These are phyloP conservation scores for Aspergillus sp. DNA, from an alignment of 2,329 filamentous ascomycete species.

Conservation along the genomic window DNA sequence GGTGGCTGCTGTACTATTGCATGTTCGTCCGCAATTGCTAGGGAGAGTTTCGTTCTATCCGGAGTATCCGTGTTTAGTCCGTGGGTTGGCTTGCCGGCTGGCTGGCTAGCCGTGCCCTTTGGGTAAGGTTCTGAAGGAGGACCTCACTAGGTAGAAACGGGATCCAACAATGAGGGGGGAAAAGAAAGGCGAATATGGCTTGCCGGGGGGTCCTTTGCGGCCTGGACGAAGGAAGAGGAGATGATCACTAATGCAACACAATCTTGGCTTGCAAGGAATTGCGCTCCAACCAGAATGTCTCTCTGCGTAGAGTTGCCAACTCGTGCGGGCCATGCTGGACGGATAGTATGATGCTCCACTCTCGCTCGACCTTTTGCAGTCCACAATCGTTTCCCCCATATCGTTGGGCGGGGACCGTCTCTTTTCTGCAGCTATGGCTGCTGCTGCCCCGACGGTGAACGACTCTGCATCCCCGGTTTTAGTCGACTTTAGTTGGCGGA, in stretches of 20 bases:
- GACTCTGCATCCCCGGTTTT: not conserved
- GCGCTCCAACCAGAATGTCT: not conserved
- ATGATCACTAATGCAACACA: not conserved
- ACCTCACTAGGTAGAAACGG: too few relatives aligned
- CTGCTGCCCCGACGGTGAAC: constrained; percentile 6
- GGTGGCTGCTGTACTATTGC: not conserved
- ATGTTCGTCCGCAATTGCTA: not conserved
- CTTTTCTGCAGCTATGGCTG: constrained; percentile 2
- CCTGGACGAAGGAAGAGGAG: not conserved
- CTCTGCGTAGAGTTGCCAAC: too few relatives aligned
- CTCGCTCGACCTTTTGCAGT: too few relatives aligned
- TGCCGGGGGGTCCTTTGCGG: not conserved
- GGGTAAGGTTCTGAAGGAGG: too few relatives aligned
- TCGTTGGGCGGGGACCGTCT: not conserved
- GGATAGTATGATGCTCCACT: not conserved
- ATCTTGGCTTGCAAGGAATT: not conserved
- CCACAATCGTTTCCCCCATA: too few relatives aligned
- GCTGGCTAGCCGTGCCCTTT: too few relatives aligned
- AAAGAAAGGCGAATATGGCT: not conserved
- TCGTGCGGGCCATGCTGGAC: too few relatives aligned
- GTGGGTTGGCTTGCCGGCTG: too few relatives aligned
- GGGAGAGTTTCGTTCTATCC: too few relatives aligned
- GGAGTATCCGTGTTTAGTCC: too few relatives aligned
- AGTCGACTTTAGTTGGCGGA: not conserved
- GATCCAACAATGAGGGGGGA: not conserved